A percentile compares a stretch with the other conserved stretches of the same genome.
phyloP scores from a whole-genome alignment of 305 asterid species.

The Fraxinus paxiana region DNA sequence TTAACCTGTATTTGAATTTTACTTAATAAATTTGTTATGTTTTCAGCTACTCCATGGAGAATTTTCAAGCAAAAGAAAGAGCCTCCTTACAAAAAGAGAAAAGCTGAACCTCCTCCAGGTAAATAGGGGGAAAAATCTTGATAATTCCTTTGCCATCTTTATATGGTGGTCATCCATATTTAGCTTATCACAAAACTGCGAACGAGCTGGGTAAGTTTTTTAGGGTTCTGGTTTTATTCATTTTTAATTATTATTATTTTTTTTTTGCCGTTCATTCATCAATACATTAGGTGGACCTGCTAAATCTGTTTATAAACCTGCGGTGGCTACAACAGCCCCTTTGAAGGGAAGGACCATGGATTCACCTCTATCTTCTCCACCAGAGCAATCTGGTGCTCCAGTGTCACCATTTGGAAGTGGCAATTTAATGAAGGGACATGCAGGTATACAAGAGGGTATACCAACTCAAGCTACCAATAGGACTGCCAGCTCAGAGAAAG shows the following conservation, averaged over 20 bases:
- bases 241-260: slow-evolving; percentile 1
- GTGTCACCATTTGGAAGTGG: slow-evolving; percentile 56
- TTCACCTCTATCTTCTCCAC: slow-evolving; percentile 67
- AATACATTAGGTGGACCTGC: slow-evolving; percentile 57
- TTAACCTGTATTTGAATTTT: slow-evolving; percentile 21
- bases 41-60: slow-evolving; percentile 70
- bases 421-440: slow-evolving; percentile 49
- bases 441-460: slow-evolving; percentile 37
- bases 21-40: slow-evolving; percentile 16
- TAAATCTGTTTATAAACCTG: slow-evolving; percentile 53
- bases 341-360: slow-evolving; percentile 56
- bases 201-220: background rate
- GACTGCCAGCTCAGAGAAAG: slow-evolving; percentile 54
- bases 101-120: slow-evolving; percentile 72
- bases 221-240: background rate
- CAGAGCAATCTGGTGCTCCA: slow-evolving; percentile 49
- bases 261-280: slow-evolving; percentile 18
- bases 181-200: background rate
- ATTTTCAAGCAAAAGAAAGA: slow-evolving; percentile 61
- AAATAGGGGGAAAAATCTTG: slow-evolving; percentile 25
- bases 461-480: slow-evolving; percentile 41
- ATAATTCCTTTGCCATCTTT: slow-evolving; percentile 19
- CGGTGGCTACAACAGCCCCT: slow-evolving; percentile 45
- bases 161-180: slow-evolving; percentile 5
- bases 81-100: slow-evolving; percentile 75